Conservation (phyloP, 257 asterid genomes). For the Echium plantagineum region DNA sequence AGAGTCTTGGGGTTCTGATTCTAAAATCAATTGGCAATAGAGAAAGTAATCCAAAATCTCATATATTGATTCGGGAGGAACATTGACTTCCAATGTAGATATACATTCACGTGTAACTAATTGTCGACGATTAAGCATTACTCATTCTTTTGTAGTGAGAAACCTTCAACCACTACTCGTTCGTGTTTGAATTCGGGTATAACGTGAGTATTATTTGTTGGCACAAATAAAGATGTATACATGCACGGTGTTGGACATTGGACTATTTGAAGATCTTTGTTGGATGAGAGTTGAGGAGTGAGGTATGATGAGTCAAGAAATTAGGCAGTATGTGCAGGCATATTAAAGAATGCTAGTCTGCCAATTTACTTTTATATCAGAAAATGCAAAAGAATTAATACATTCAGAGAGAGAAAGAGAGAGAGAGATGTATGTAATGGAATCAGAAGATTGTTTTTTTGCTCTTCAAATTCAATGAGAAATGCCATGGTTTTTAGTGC, state of each 20-base stretch:
- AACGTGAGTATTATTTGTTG: conserved; percentile 12
- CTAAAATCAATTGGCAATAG: too few relatives aligned
- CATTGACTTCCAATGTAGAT: too few relatives aligned
- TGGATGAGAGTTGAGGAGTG: conserved; percentile 16
- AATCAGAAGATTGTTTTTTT: background rate
- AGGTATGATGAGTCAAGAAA: background rate
- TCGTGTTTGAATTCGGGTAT: too few relatives aligned
- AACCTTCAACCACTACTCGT: too few relatives aligned
- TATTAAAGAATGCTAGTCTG: background rate
- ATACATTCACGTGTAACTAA: too few relatives aligned
- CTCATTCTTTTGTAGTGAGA: too few relatives aligned
- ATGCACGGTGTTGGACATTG: conserved; percentile 16
- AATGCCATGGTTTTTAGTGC: background rate
- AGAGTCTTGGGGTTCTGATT: too few relatives aligned
- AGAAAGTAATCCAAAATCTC: too few relatives aligned
- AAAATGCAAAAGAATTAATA: background rate
- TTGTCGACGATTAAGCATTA: too few relatives aligned
- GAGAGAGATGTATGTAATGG: background rate
- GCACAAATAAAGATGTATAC: conserved; percentile 41
- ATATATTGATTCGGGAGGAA: too few relatives aligned
- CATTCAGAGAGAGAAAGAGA: background rate
- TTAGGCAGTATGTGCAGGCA: background rate
- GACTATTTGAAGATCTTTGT: conserved; percentile 67
- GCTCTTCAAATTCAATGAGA: background rate
- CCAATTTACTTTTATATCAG: background rate